These are phyloP conservation scores for Herpetospermum pedunculosum DNA, from an alignment of 306 rosid genomes.

Conservation along the genomic window DNA sequence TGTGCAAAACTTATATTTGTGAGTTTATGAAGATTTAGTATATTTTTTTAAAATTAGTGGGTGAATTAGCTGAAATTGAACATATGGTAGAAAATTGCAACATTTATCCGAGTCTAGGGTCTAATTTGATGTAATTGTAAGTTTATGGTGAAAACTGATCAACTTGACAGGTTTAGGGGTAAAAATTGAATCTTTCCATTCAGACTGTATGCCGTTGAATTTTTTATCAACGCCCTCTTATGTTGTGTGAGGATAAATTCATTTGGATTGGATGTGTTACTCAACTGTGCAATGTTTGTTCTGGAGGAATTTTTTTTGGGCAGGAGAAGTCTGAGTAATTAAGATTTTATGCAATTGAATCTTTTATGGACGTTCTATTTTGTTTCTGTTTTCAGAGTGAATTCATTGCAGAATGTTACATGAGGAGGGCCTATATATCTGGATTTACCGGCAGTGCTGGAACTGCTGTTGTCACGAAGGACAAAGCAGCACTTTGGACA, in stretches of 20 bases:
- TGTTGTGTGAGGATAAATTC: not conserved
- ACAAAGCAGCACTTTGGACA: conserved; percentile 94
- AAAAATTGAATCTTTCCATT: no score
- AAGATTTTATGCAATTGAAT: not conserved
- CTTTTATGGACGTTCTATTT: not conserved
- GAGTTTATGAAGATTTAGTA: no score
- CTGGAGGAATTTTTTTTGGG: not conserved
- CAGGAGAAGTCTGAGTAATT: not conserved
- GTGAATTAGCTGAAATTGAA: no score
- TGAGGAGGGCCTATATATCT: conserved; percentile 69
- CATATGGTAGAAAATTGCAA: no score
- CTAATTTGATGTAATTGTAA: no score
- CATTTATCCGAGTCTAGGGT: no score
- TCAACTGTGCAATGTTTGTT: not conserved
- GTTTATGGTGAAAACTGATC: no score
- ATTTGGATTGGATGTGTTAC: not conserved
- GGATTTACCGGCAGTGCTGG: conserved; percentile 95
- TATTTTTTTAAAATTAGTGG: no score
- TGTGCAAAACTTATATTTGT: no score
- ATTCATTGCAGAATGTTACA: conserved; percentile 85
- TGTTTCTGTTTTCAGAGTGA: conserved; percentile 48
- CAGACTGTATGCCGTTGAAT: not conserved
- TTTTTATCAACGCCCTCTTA: not conserved
- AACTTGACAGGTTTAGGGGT: no score
- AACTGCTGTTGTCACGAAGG: conserved; percentile 80